Evolutionary conservation across 306 rosid genomes (phyloP).

Genomic region (Acmispon strigosus): DNA sequence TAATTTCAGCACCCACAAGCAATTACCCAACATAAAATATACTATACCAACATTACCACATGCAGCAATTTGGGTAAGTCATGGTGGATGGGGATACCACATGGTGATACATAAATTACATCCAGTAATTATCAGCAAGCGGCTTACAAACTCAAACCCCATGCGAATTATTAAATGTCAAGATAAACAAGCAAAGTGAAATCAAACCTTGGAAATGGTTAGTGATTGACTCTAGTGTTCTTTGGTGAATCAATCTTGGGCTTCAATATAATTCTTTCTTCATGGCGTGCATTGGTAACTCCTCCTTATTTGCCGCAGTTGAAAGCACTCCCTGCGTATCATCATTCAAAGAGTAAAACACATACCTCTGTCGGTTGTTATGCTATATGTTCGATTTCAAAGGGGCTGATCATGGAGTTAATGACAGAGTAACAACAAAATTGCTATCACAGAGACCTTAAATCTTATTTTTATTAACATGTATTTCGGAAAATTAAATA

Average conservation of each 20-base stretch:
- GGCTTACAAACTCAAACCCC: neutral
- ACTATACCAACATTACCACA: neutral
- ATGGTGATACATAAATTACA: neutral
- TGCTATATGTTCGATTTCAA: neutral
- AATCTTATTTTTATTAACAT: too few relatives aligned
- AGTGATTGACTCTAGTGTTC: slow-evolving; percentile 96
- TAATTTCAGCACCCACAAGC: too few relatives aligned
- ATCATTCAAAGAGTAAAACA: neutral
- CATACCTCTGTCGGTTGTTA: neutral
- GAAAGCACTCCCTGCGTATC: too few relatives aligned
- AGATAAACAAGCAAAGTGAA: neutral
- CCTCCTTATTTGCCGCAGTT: too few relatives aligned
- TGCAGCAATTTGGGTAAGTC: neutral
- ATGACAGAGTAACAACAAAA: neutral
- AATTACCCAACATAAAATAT: too few relatives aligned
- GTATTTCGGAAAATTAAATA: too few relatives aligned
- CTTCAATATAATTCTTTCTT: too few relatives aligned
- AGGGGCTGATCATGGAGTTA: neutral
- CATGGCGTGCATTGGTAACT: too few relatives aligned
- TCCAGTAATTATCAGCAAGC: neutral
- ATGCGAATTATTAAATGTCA: neutral
- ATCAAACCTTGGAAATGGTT: slow-evolving; percentile 82
- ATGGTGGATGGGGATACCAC: neutral
- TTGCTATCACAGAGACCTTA: neutral
- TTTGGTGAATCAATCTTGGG: too few relatives aligned